Percentiles rank a stretch among this genome's conserved stretches.
Evolutionary conservation across 2,329 filamentous ascomycete species (phyloP).

Genomic region (Coniella vitis): DNA sequence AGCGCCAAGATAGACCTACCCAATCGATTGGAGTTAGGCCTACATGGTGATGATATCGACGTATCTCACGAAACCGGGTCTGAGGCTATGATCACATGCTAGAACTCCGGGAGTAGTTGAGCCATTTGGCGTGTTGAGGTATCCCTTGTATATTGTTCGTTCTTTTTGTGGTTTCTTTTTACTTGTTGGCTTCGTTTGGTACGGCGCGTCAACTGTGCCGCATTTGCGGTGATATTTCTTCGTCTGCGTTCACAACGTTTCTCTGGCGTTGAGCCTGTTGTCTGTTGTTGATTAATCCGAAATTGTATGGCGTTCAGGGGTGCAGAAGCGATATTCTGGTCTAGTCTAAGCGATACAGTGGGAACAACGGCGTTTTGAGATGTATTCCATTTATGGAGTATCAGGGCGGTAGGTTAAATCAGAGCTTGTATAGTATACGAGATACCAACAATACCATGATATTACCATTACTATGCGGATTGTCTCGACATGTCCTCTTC

Average conservation of each 20-base stretch:
- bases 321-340: conserved; percentile 9
- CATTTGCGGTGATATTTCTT: neutral
- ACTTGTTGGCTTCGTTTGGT: too few relatives aligned
- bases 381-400: neutral
- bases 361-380: conserved; percentile 14
- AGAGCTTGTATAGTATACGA: conserved; percentile 19
- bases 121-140: neutral
- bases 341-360: conserved; percentile 11
- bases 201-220: too few relatives aligned
- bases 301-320: conserved; percentile 17
- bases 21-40: conserved; percentile 32
- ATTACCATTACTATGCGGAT: too few relatives aligned
- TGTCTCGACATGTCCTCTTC: too few relatives aligned
- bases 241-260: too few relatives aligned
- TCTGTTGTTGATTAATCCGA: neutral
- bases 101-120: conserved; percentile 16
- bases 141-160: neutral
- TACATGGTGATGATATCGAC: conserved; percentile 30
- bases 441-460: neutral
- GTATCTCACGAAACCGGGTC: conserved; percentile 33
- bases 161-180: neutral
- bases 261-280: conserved; percentile 10
- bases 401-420: conserved; percentile 3
- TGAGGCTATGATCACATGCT: conserved; percentile 48
- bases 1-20: conserved; percentile 36